Conservation (phyloP, 2,329 filamentous ascomycete genomes). For the Fusarium drepaniforme region DNA sequence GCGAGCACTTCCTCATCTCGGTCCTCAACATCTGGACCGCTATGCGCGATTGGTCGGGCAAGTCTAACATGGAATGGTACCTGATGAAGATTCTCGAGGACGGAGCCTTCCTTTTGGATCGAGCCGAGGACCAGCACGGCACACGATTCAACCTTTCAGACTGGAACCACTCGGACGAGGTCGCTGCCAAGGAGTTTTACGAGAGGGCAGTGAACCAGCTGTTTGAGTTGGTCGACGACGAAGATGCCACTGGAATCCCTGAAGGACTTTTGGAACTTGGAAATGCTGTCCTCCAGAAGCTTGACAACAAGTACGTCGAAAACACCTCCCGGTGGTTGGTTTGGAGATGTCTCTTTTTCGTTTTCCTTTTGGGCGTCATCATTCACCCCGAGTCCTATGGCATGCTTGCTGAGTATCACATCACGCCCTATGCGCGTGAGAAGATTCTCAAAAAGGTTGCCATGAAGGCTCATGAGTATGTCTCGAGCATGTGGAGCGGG, state of each 20-base stretch:
- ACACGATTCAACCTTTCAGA: slow-evolving; percentile 78
- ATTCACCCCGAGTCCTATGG: slow-evolving; percentile 87
- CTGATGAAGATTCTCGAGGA: slow-evolving; percentile 95
- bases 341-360: slow-evolving; percentile 91
- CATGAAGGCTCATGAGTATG: slow-evolving; percentile 81
- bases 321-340: slow-evolving; percentile 87
- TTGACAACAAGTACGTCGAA: slow-evolving; percentile 79
- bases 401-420: slow-evolving; percentile 89
- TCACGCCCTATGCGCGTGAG: slow-evolving; percentile 90
- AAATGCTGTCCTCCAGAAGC: slow-evolving; percentile 82
- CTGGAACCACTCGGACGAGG: slow-evolving; percentile 83
- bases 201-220: slow-evolving; percentile 82
- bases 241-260: slow-evolving; percentile 86
- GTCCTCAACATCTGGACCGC: slow-evolving; percentile 89
- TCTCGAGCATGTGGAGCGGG: slow-evolving; percentile 81
- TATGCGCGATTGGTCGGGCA: slow-evolving; percentile 91
- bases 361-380: slow-evolving; percentile 85
- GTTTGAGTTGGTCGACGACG: slow-evolving; percentile 88
- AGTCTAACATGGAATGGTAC: slow-evolving; percentile 91
- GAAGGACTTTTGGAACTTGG: slow-evolving; percentile 87
- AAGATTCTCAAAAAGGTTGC: slow-evolving; percentile 85
- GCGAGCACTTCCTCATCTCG: slow-evolving; percentile 84
- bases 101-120: slow-evolving; percentile 90
- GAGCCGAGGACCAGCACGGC: slow-evolving; percentile 82
- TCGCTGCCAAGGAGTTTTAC: slow-evolving; percentile 90